phyloP scores from a whole-genome alignment of 2,329 filamentous ascomycete species.

The Aspergillus sp. region DNA sequence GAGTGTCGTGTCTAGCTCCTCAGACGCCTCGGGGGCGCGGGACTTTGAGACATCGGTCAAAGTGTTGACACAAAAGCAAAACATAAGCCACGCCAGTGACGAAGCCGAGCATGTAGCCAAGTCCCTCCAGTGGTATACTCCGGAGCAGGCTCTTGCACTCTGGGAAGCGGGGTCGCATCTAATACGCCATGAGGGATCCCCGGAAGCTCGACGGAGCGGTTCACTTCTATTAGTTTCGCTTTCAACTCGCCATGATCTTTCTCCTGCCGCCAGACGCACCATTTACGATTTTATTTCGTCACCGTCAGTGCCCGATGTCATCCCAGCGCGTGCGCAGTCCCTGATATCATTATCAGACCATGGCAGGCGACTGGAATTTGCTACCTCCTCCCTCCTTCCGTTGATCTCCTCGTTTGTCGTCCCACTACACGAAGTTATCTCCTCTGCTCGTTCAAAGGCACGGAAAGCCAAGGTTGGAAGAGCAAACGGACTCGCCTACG shows the following conservation, averaged over 20 bases:
- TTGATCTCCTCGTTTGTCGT: constrained; percentile 46
- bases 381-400: constrained; percentile 42
- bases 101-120: constrained; percentile 43
- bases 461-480: constrained; percentile 42
- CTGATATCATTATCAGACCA: constrained; percentile 49
- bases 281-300: constrained; percentile 43
- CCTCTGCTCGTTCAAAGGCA: constrained; percentile 41
- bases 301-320: constrained; percentile 40
- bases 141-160: constrained; percentile 45
- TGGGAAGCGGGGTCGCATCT: constrained; percentile 47
- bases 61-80: constrained; percentile 40
- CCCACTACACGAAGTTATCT: constrained; percentile 44
- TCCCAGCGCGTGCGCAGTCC: constrained; percentile 44
- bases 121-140: constrained; percentile 40
- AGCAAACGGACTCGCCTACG: constrained; percentile 35
- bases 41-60: constrained; percentile 45
- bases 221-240: constrained; percentile 43
- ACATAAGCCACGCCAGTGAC: constrained; percentile 41
- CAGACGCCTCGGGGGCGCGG: constrained; percentile 42
- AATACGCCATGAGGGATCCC: constrained; percentile 39
- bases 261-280: constrained; percentile 37
- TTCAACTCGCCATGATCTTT: constrained; percentile 44
- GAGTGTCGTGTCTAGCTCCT: constrained; percentile 44
- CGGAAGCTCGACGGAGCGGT: constrained; percentile 42
- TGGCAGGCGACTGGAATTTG: constrained; percentile 48